Percentiles rank a stretch among this genome's conserved stretches.
phyloP scores from a whole-genome alignment of 2,329 filamentous ascomycete species.

The Iodosphaeria phyllophila region DNA sequence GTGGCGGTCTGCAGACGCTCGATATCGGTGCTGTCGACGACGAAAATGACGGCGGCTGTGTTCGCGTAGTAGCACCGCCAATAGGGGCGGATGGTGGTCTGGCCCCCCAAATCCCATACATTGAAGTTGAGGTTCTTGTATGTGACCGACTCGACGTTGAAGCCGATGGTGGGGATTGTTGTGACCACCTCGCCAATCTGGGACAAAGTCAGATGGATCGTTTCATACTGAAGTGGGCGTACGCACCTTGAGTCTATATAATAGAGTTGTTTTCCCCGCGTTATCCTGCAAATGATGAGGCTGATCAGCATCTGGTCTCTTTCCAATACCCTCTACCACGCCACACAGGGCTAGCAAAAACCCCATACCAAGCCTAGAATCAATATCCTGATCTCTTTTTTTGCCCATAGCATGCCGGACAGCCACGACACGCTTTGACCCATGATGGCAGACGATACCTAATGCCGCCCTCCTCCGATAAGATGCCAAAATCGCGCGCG shows the following conservation, averaged over 20 bases:
- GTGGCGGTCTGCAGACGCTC: conserved; percentile 82
- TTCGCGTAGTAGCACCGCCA: conserved; percentile 99
- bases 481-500: no score
- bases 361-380: conserved; percentile 72
- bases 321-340: conserved; percentile 5
- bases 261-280: conserved; percentile 89
- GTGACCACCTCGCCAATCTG: conserved; percentile 98
- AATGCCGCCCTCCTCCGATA: no score
- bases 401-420: conserved; percentile 61
- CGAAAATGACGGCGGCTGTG: conserved; percentile 95
- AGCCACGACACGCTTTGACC: conserved; percentile 50
- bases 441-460: no score
- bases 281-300: conserved; percentile 50
- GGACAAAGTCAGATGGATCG: background rate
- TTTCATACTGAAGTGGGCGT: conserved; percentile 4
- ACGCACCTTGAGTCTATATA: conserved; percentile 82
- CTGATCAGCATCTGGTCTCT: conserved; percentile 6
- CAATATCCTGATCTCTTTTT: conserved; percentile 96
- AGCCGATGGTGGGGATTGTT: conserved; percentile 96
- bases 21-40: conserved; percentile 95
- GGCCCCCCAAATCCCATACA: conserved; percentile 94
- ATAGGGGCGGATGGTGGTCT: conserved; percentile 97
- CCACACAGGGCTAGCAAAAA: conserved; percentile 2
- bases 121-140: conserved; percentile 99
- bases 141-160: conserved; percentile 96